Conservation (phyloP, 2,329 filamentous ascomycete species). For the Pseudomassariella vexata region DNA sequence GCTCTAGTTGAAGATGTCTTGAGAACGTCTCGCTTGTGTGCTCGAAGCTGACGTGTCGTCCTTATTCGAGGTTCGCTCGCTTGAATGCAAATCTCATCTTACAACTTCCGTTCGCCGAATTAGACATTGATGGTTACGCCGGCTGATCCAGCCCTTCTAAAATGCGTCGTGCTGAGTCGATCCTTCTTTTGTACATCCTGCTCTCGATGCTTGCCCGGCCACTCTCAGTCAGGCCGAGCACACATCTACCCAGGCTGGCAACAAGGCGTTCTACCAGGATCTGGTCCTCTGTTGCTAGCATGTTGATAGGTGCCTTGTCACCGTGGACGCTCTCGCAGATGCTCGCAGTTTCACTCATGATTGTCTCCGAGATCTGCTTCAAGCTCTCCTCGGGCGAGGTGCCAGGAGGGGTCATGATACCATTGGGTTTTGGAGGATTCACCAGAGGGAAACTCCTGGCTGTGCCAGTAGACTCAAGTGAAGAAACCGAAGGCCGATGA, state of each 20-base stretch:
- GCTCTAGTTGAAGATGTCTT: too few relatives aligned
- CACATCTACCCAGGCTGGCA: conserved; percentile 53
- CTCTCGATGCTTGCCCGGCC: conserved; percentile 51
- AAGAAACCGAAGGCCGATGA: conserved; percentile 52
- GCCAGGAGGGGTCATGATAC: conserved; percentile 40
- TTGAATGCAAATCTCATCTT: too few relatives aligned
- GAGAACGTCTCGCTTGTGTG: too few relatives aligned
- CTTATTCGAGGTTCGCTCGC: too few relatives aligned
- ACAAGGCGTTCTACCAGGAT: conserved; percentile 54
- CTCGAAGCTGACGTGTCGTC: too few relatives aligned
- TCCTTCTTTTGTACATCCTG: conserved; percentile 60
- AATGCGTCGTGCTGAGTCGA: conserved; percentile 69
- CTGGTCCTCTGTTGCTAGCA: conserved; percentile 50
- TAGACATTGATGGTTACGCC: conserved; percentile 9
- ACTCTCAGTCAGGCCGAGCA: conserved; percentile 51
- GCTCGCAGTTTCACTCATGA: conserved; percentile 43
- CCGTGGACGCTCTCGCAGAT: conserved; percentile 26
- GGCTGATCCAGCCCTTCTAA: conserved; percentile 60
- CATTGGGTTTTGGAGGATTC: conserved; percentile 41
- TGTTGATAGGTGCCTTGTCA: conserved; percentile 34
- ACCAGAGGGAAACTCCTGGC: conserved; percentile 58
- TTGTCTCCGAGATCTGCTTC: conserved; percentile 38
- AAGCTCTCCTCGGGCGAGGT: conserved; percentile 45
- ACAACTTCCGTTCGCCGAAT: background rate
- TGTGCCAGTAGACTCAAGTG: conserved; percentile 52